Base-by-base conservation (phyloP, 331 rosid species). In the Pyrus hybrid region DNA sequence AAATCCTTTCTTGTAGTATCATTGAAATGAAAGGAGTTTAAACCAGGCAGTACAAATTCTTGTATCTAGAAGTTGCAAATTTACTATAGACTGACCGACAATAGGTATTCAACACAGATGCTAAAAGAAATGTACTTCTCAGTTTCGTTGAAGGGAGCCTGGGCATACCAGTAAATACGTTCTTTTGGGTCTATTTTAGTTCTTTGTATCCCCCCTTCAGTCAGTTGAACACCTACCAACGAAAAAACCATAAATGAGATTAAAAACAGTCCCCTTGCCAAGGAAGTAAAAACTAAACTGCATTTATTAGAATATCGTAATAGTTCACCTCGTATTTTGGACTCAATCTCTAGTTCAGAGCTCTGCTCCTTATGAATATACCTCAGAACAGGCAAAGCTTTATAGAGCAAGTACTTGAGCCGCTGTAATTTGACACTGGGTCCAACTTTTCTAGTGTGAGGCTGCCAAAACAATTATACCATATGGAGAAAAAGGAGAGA, bases 121-220 rank as follows among this genome's bases (percentile, higher is more conserved):
- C 37, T 45, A 14, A 13, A 25, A 5, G n/a, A 49, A 8, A 20
- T 45, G 23, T 14, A 67, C 13, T 25, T 41, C n/a, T 25, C n/a
- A 45, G 37, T 49, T 70, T 2, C 28, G 29, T 37, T n/a, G 17
- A 3, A 53, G 25, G 68, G 41, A 76, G 35, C 10, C 28, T 26
- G 33, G 73, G 72, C 67, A 35, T 87, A 91, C 96, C 93, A 91
- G 80, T 87, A 91, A 66, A 91, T 47, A 51, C 93, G 92, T 80
- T 88, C 93, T 17, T 43, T 57, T 72, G 47, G 72, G 29, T 79
- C 86, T 73, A 91, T 79, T 78, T 82, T 63, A 68, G 80, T 70
- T 77, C 92, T 91, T 63, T 69, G 62, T 81, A 91, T 72, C 37
- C 81, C 83, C 70, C 58, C 75, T 84, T 81, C 96, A 64, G 75